Evolutionary conservation across 2,329 filamentous ascomycete species (phyloP), one percentile per base, ranked within the genome.

Genomic region (Claviceps spartinae): DNA sequence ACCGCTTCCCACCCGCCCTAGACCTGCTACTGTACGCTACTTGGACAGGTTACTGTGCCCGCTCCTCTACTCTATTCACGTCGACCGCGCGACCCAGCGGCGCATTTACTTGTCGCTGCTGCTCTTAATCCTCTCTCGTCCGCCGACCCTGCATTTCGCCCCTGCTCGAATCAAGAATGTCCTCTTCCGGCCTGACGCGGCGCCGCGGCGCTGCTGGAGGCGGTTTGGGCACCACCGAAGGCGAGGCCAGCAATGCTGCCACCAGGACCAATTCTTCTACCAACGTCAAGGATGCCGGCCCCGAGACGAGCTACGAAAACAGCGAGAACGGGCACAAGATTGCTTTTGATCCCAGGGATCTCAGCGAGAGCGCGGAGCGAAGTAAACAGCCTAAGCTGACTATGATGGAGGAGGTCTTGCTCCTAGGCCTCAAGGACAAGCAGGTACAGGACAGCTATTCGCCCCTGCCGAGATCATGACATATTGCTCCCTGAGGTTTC

Each of bases 371-470:
- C 70, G 88, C 86, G 60, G 93, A 98, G 76, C 78, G 93, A 67
- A 93, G 81, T 78, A 97, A 96, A 75, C 91, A 97, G 75, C 93
- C 93, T 47, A 98, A 97, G 76, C 75, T 98, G 66, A 98, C 93
- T 41, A 75, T 98, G 66, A 98, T 98, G 93, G 93, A 98, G 73
- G 93, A 98, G 72, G 85, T 98, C 51, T 76, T 98, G 65, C 76
- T 98, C 62, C 80, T 98, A 70, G 93, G 93, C 11, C 73, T 98
- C 63, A 98, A 98, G 73, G 93, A 98, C 72, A 98, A 97, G 75
- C 93, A 98, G 82, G 89, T 95, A 73, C 65, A 77, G 40, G 48
- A 14, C 26, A 41, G 16, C n/a, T 37, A 44, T 16, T 30, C 30
- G 5, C 41, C 18, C 41, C 43, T 40, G 34, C n/a, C 18, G 42